phyloP scores from a whole-genome alignment of 139 green algal species.

The Tetradesmus lagerheimii region DNA sequence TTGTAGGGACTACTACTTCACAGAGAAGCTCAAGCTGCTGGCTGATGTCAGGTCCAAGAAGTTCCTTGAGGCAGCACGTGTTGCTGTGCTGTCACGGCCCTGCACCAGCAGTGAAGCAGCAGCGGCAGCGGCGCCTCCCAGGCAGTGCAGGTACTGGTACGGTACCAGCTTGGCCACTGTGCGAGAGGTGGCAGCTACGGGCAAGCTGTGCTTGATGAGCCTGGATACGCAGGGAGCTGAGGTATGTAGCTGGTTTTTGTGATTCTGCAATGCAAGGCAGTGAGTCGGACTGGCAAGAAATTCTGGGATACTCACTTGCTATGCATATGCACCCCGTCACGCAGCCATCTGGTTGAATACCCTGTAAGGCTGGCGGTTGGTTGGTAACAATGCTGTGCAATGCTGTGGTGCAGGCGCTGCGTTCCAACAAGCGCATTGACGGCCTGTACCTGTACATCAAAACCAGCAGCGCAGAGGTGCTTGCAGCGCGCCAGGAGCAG shows the following conservation, averaged over 20 bases:
- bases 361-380: not conserved
- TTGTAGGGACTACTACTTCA: constrained; percentile 73
- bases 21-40: constrained; percentile 46
- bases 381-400: not conserved
- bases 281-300: too few relatives aligned
- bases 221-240: constrained; percentile 74
- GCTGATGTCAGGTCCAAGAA: constrained; percentile 47
- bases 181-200: constrained; percentile 74
- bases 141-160: constrained; percentile 47
- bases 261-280: too few relatives aligned
- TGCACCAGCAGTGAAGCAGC: constrained; percentile 32
- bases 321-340: too few relatives aligned
- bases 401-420: constrained; percentile 34
- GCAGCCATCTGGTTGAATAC: too few relatives aligned
- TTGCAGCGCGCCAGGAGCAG: constrained; percentile 63
- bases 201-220: constrained; percentile 76
- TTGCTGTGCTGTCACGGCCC: not conserved
- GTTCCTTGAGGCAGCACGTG: constrained; percentile 59
- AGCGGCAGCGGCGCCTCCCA: constrained; percentile 10
- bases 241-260: constrained; percentile 6
- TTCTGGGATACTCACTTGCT: not conserved
- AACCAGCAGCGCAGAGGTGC: constrained; percentile 65
- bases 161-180: constrained; percentile 73
- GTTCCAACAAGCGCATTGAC: constrained; percentile 74
- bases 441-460: constrained; percentile 75